Evolutionary conservation across 2,329 filamentous ascomycete genomes (phyloP).

Genomic region (Pyricularia sp.): DNA sequence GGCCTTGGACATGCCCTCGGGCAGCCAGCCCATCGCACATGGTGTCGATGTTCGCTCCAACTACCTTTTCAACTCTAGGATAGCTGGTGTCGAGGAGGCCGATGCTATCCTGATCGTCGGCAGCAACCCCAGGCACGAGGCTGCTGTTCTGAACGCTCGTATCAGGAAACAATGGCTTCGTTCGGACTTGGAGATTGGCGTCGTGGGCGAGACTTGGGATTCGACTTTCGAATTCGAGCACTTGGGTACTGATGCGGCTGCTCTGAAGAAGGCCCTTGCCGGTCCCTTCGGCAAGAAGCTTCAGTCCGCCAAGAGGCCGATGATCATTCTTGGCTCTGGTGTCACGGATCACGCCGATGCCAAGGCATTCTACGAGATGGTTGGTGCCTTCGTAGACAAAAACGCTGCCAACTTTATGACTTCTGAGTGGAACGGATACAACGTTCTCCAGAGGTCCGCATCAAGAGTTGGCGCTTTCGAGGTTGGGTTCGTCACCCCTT

Average conservation of each 20-base stretch:
- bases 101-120: conserved; percentile 86
- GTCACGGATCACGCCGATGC: conserved; percentile 84
- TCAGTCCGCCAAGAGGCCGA: conserved; percentile 72
- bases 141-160: conserved; percentile 85
- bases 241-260: conserved; percentile 63
- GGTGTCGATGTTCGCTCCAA: conserved; percentile 88
- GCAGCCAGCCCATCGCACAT: conserved; percentile 74
- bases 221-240: conserved; percentile 95
- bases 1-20: conserved; percentile 77
- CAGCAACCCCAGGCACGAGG: conserved; percentile 91
- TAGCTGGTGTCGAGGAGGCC: conserved; percentile 86
- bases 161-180: conserved; percentile 97
- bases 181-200: conserved; percentile 83
- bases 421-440: conserved; percentile 92
- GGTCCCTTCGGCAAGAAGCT: conserved; percentile 92
- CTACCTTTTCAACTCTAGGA: conserved; percentile 93
- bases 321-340: conserved; percentile 92
- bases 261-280: conserved; percentile 73
- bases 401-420: conserved; percentile 79
- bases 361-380: conserved; percentile 83
- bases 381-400: conserved; percentile 88
- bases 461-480: conserved; percentile 90
- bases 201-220: conserved; percentile 81
- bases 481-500: conserved; percentile 85
- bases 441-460: conserved; percentile 85